Evolutionary conservation across 2,329 filamentous ascomycete genomes (phyloP), one percentile per base, ranked within the genome.

Genomic region (Xylariaceae sp.): DNA sequence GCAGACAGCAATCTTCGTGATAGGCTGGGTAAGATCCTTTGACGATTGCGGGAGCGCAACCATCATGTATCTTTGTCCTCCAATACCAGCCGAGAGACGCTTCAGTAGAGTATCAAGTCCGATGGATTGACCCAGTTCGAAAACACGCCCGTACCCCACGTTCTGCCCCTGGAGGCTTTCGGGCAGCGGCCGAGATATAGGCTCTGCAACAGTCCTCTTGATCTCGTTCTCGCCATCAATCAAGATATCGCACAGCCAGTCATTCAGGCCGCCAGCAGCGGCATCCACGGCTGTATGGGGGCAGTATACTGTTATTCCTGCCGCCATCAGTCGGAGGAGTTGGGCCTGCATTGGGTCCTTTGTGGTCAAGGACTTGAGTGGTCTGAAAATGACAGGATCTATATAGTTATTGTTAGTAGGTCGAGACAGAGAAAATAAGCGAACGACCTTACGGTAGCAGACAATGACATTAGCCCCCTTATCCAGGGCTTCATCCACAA

Each of bases 331-430:
- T 42, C 86, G 82, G 3, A 99, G 79, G 30, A 99, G 81, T 6
- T 89, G 89, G 41, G 85, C 81, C 69, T 99, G 94, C 70, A 97
- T 94, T 9, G 89, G 81, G 67, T 99, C 88, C 57, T 80, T 80
- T 45, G 91, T 81, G 32, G 89, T 95, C 67, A 99, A 76, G 60
- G 89, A 87, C 73, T 96, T 99, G 62, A 99, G 79, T 49, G 88
- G 88, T 46, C 88, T 85, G 77, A 99, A 99, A 68, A 99, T 97
- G 69, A 97, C 94, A 19, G 94, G 94, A 72, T 99, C 89, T 95
- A 63, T 57, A 8, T 29, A 37, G 19, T 55, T 51, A 42, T 45
- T 29, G 19, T 59, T 34, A 57, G 53, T 49, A 21, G 32, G 13
- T 6, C 13, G 36, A 12, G 18, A 10, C 34, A 21, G 39, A 29